Evolutionary conservation across 805 yeast genomes (phyloP).

Genomic region (Candida rishiriensis): DNA sequence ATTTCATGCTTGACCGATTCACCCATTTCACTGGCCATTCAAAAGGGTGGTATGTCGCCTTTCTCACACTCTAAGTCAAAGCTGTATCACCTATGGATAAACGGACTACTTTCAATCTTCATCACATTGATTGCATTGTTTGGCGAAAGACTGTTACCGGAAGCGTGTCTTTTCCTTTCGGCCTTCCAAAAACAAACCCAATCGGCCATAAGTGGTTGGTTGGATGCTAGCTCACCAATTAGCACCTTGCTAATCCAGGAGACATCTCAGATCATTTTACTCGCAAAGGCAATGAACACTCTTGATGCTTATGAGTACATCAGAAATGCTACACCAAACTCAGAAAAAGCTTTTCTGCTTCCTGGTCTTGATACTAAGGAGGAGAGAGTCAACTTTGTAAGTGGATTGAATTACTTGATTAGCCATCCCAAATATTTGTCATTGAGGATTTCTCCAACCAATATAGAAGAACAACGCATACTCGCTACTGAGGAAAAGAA

Average conservation of each 20-base stretch:
- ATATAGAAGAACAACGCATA: slow-evolving; percentile 58
- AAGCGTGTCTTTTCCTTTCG: slow-evolving; percentile 56
- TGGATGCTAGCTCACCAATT: slow-evolving; percentile 42
- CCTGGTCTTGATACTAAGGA: slow-evolving; percentile 61
- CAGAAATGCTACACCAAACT: slow-evolving; percentile 11
- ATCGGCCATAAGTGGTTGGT: slow-evolving; percentile 64
- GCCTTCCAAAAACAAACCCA: slow-evolving; percentile 64
- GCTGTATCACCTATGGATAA: slow-evolving; percentile 79
- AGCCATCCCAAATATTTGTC: slow-evolving; percentile 84
- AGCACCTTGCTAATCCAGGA: slow-evolving; percentile 51
- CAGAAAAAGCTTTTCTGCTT: slow-evolving; percentile 26
- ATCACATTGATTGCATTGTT: slow-evolving; percentile 56
- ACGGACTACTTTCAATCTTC: slow-evolving; percentile 70
- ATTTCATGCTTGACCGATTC: slow-evolving; percentile 68
- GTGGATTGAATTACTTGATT: slow-evolving; percentile 63
- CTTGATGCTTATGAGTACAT: slow-evolving; percentile 51
- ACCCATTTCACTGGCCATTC: slow-evolving; percentile 62
- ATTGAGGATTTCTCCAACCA: slow-evolving; percentile 60
- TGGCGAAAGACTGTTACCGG: slow-evolving; percentile 61
- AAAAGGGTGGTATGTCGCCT: slow-evolving; percentile 58
- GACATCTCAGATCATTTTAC: slow-evolving; percentile 60
- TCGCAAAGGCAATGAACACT: slow-evolving; percentile 53
- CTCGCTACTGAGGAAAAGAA: slow-evolving; percentile 43
- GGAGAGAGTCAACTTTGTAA: slow-evolving; percentile 56
- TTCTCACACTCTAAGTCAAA: slow-evolving; percentile 40